Base-by-base conservation (phyloP, 2,329 filamentous ascomycete species). In the Colletotrichum agaves region DNA sequence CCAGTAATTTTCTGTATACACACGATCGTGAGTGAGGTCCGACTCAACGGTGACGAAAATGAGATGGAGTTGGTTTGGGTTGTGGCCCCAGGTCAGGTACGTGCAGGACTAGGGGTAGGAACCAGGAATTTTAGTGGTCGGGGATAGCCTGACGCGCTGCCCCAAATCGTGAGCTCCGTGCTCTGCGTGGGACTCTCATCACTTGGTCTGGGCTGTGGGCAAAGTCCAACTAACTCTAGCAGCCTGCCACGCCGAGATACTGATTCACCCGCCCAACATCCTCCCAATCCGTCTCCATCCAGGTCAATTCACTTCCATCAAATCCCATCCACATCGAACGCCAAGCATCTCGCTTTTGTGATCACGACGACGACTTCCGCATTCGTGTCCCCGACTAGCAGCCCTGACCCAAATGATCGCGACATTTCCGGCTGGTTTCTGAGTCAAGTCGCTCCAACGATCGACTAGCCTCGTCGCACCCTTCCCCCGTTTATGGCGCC, bases 401-500 rank as follows among this genome's bases (percentile, higher is more conserved):
- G 46, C 39, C 31, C 53, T 64, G 37, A 37, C 27, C 61, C 39
- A 53, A 58, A 53, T 27, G 47, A 59, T 64, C 61, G 41, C 64
- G 62, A 64, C 21, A 31, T 35, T 53, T 67, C 47, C 64, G 39
- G 41, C 39, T 59, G 17, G 44, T 37, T 50, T 53, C 39, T 64
- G 6, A 63, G 58, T 58, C 61, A 67, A 21, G 47, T 31, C 15
- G 23, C 13, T 44, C 37, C 43, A n/a, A 46, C 64, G 39, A 64
- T 64, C 56, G 64, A 64, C 33, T 53, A 64, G 49, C 37, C 53
- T 44, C 47, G 43, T 49, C 47, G 35, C 53, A 23, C 53, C 39
- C 49, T 41, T 15, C 61, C 19, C 53, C n/a, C 27, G 27, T 21
- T 21, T 53, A 82, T 82, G 79, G 77, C 78, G 56, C 78, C 79